Conservation (phyloP, 1,139 yeast genomes). For the Citeromyces siamensis region DNA sequence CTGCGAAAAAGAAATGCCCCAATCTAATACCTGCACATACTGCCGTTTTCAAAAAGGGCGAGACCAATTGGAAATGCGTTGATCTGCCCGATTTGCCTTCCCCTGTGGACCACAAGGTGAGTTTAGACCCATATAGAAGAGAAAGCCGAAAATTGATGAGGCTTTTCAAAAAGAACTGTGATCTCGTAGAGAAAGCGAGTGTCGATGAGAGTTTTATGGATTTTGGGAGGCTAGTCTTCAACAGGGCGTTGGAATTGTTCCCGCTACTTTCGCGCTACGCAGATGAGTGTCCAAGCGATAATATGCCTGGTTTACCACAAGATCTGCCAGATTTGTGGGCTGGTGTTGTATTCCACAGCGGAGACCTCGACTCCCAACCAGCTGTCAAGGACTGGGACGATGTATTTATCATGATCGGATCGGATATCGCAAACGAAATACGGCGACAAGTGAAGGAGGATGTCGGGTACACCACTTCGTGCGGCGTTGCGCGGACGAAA, state of each 20-base stretch:
- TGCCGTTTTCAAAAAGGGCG: constrained; percentile 86
- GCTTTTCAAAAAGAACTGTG: constrained; percentile 43
- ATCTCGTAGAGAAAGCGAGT: constrained; percentile 81
- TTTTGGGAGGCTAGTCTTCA: constrained; percentile 44
- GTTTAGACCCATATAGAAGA: constrained; percentile 81
- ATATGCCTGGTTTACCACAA: constrained; percentile 40
- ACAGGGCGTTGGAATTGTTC: constrained; percentile 19
- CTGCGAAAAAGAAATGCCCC: constrained; percentile 70
- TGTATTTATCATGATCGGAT: constrained; percentile 52
- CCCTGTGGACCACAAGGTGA: constrained; percentile 58
- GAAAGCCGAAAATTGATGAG: constrained; percentile 73
- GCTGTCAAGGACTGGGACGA: constrained; percentile 75
- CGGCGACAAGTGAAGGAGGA: constrained; percentile 37
- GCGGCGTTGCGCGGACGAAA: constrained; percentile 73
- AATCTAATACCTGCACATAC: constrained; percentile 74
- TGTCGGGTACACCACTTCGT: constrained; percentile 79
- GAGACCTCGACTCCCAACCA: constrained; percentile 13
- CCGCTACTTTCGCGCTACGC: constrained; percentile 19
- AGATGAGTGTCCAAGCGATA: constrained; percentile 11
- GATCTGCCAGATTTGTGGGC: constrained; percentile 19
- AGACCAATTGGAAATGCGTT: constrained; percentile 65
- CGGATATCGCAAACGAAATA: constrained; percentile 39
- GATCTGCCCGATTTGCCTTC: constrained; percentile 24
- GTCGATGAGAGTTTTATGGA: constrained; percentile 91
- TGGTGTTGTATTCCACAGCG: constrained; percentile 20